These are phyloP conservation scores for Sporobolomyces phaffii DNA, from an alignment of 768 basidiomycete genomes.

Conservation along the genomic window DNA sequence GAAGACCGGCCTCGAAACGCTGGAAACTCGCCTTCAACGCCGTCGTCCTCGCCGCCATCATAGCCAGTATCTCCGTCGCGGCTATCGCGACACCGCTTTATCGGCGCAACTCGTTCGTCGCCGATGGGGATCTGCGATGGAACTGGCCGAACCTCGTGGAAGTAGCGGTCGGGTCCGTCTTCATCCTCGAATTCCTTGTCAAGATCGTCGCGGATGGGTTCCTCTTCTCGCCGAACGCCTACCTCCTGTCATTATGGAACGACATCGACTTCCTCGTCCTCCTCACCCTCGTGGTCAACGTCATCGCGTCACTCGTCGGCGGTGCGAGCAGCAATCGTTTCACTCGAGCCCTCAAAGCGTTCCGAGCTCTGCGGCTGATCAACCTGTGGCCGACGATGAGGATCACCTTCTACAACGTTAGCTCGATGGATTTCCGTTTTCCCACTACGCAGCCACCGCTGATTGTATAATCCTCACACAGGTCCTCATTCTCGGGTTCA, in stretches of 20 bases:
- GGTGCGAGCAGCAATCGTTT: slow-evolving; percentile 54
- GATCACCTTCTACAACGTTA: slow-evolving; percentile 59
- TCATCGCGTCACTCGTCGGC: slow-evolving; percentile 24
- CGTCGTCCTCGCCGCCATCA: slow-evolving; percentile 64
- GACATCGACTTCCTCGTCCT: slow-evolving; percentile 80
- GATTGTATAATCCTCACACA: slow-evolving; percentile 42
- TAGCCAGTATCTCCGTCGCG: slow-evolving; percentile 75
- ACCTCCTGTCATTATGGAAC: slow-evolving; percentile 88
- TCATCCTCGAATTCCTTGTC: slow-evolving; percentile 69
- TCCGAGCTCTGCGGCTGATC: slow-evolving; percentile 80
- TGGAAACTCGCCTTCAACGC: slow-evolving; percentile 69
- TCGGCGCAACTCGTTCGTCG: slow-evolving; percentile 62
- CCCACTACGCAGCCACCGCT: slow-evolving; percentile 41
- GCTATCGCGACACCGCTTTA: slow-evolving; percentile 77
- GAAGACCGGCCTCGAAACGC: slow-evolving; percentile 60
- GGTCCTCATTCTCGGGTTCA: slow-evolving; percentile 75
- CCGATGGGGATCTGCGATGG: slow-evolving; percentile 58
- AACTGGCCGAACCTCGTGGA: slow-evolving; percentile 88
- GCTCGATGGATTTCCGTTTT: neutral
- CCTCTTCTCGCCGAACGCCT: slow-evolving; percentile 82
- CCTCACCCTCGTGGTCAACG: slow-evolving; percentile 49
- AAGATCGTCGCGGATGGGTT: slow-evolving; percentile 91
- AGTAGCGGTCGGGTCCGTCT: slow-evolving; percentile 59
- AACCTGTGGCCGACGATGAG: slow-evolving; percentile 82
- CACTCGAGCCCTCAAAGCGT: slow-evolving; percentile 76